These are phyloP conservation scores for Verticillium tricorpus DNA, from an alignment of 2,329 filamentous ascomycete genomes.

Conservation along the genomic window DNA sequence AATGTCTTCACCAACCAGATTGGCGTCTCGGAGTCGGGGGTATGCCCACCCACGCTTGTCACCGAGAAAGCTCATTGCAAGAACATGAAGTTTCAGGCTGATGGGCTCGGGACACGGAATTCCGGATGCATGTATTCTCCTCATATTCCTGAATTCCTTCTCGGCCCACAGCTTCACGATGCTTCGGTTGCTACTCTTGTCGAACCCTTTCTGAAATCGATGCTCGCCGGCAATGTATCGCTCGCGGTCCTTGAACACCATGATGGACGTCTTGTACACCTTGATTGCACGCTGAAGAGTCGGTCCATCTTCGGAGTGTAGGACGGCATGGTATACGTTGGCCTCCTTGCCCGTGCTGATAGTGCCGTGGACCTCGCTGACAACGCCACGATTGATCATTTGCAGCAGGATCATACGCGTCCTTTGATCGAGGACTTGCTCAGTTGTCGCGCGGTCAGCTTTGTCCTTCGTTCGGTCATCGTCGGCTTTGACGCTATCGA, in stretches of 20 bases:
- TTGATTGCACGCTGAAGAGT: conserved; percentile 83
- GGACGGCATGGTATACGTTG: conserved; percentile 91
- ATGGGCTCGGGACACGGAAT: conserved; percentile 91
- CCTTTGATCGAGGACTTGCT: conserved; percentile 89
- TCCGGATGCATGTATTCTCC: conserved; percentile 74
- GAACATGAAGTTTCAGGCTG: conserved; percentile 84
- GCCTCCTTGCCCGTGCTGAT: conserved; percentile 97
- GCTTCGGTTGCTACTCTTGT: conserved; percentile 89
- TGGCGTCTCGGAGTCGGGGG: conserved; percentile 83
- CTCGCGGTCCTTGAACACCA: conserved; percentile 97
- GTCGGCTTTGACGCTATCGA: conserved; percentile 57
- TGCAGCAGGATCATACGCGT: conserved; percentile 94
- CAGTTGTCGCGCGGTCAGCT: conserved; percentile 86
- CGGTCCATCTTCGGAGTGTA: conserved; percentile 50
- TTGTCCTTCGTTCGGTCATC: conserved; percentile 71
- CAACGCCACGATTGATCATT: conserved; percentile 87
- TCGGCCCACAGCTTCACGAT: conserved; percentile 99
- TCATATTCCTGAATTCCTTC: conserved; percentile 94
- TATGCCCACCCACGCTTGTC: conserved; percentile 83
- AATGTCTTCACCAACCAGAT: conserved; percentile 62
- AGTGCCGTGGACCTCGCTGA: conserved; percentile 91
- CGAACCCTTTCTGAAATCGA: conserved; percentile 84
- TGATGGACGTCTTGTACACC: conserved; percentile 96
- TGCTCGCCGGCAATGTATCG: conserved; percentile 94
- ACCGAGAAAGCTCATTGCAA: conserved; percentile 92